Base-by-base conservation (phyloP, 441 rosid species). In the Adansonia rubrostipa region DNA sequence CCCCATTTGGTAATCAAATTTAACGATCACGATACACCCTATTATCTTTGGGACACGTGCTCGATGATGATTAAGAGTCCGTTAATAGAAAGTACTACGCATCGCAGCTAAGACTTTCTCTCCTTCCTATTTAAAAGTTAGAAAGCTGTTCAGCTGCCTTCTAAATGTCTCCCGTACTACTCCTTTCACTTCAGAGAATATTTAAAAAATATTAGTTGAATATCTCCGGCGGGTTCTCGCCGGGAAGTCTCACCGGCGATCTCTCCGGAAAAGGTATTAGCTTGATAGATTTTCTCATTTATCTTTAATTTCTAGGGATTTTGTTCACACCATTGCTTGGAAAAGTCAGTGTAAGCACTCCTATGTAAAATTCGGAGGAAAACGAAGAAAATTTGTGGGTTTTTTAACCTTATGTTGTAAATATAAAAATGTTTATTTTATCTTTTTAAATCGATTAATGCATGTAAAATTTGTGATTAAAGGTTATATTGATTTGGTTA, bases 241-340 rank as follows among this genome's bases (percentile, higher is more conserved):
- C 80, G 82, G 85, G 48, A 67, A 71, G 70, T 74, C 33, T 78
- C 53, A 36, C 82, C 78, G 82, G 81, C 79, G 82, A 81, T 76
- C 70, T 67, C 36, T 78, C 81, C 69, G 83, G 78, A 74, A 56
- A 66, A 77, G 87, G 88, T 85, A 80, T n/a, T 40, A 28, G 4
- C 45, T 9, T 40, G 74, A 13, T 15, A 19, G 53, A 3, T 58
- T 64, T 15, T 63, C 74, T 24, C 66, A 28, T 28, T 36, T 24
- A 13, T 51, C 22, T 28, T 65, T 73, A 61, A 63, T 82, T 75
- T 62, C 42, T 72, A 78, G 75, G 79, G 60, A 62, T 70, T 48
- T 54, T 36, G 15, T 53, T 54, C n/a, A 1, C 63, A 33, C 63
- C 62, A 54, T 53, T 54, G 75, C 33, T 54, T 33, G 63, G 48